A percentile compares a stretch with the other conserved stretches of the same genome.
Conservation (phyloP, 2,329 filamentous ascomycete species). For the Byssochlamys sp. region DNA sequence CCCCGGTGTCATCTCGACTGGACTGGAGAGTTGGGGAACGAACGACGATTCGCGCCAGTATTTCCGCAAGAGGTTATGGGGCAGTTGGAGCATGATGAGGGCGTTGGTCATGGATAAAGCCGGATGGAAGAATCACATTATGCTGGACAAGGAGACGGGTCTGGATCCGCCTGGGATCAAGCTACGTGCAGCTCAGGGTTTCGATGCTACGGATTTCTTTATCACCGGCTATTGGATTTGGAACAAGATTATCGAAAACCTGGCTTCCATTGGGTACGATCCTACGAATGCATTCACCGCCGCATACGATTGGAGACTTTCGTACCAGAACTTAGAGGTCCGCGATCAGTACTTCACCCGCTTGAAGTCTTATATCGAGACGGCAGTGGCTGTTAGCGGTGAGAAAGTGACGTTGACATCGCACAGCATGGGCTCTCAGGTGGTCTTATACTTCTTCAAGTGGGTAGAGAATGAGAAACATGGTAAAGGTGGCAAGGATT, state of each 20-base stretch:
- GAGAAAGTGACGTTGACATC: constrained; percentile 79
- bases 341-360: constrained; percentile 90
- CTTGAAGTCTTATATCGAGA: constrained; percentile 82
- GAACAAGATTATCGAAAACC: constrained; percentile 96
- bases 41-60: constrained; percentile 75
- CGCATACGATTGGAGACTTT: constrained; percentile 83
- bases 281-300: constrained; percentile 62
- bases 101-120: constrained; percentile 88
- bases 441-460: constrained; percentile 71
- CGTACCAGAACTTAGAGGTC: constrained; percentile 78
- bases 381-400: constrained; percentile 60
- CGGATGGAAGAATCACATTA: constrained; percentile 89
- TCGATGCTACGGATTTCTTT: constrained; percentile 88
- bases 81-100: constrained; percentile 98
- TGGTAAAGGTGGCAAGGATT: constrained; percentile 70
- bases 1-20: constrained; percentile 92
- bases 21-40: constrained; percentile 93
- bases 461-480: constrained; percentile 70
- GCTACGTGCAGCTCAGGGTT: constrained; percentile 84
- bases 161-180: constrained; percentile 86
- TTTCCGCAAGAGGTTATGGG: constrained; percentile 90
- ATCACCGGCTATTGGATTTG: constrained; percentile 90
- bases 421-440: constrained; percentile 96
- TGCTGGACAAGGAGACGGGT: constrained; percentile 86
- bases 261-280: constrained; percentile 92